Evolutionary conservation across 2,329 filamentous ascomycete species (phyloP).

Genomic region (Pseudogymnoascus sp.): DNA sequence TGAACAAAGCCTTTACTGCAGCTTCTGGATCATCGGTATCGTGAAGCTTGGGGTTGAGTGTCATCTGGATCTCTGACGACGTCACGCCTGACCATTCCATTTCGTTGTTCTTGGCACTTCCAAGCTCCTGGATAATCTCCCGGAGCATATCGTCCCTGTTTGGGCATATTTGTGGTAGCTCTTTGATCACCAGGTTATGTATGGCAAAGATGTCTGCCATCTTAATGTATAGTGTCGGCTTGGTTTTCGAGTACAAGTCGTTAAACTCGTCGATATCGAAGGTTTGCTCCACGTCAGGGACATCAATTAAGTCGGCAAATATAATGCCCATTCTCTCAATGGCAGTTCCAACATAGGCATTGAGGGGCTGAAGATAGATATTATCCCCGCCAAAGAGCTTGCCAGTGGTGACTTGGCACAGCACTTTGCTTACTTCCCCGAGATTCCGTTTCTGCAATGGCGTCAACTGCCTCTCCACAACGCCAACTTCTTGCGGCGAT

Average conservation of each 20-base stretch:
- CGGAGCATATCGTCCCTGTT: conserved; percentile 79
- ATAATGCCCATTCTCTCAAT: conserved; percentile 72
- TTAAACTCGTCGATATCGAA: conserved; percentile 99
- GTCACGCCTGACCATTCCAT: conserved; percentile 83
- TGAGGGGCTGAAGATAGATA: conserved; percentile 89
- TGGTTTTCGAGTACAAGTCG: conserved; percentile 91
- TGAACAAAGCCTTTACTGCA: conserved; percentile 85
- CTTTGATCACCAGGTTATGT: conserved; percentile 76
- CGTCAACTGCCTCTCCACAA: conserved; percentile 81
- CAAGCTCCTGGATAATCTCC: conserved; percentile 87
- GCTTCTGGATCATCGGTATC: conserved; percentile 90
- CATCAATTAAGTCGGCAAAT: conserved; percentile 69
- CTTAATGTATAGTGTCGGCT: conserved; percentile 98
- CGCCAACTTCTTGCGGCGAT: conserved; percentile 87
- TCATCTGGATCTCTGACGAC: conserved; percentile 78
- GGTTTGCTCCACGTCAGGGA: conserved; percentile 79
- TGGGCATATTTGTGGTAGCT: conserved; percentile 72
- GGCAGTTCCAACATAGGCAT: conserved; percentile 82
- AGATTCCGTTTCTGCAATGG: conserved; percentile 92
- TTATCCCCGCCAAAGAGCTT: conserved; percentile 90
- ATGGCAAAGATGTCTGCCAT: conserved; percentile 96
- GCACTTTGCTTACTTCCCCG: conserved; percentile 81
- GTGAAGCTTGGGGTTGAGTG: conserved; percentile 81
- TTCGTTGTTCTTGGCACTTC: conserved; percentile 94
- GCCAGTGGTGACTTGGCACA: conserved; percentile 82